These are phyloP conservation scores for Pseudocercospora vitis DNA, from an alignment of 2,329 filamentous ascomycete species.

Conservation along the genomic window DNA sequence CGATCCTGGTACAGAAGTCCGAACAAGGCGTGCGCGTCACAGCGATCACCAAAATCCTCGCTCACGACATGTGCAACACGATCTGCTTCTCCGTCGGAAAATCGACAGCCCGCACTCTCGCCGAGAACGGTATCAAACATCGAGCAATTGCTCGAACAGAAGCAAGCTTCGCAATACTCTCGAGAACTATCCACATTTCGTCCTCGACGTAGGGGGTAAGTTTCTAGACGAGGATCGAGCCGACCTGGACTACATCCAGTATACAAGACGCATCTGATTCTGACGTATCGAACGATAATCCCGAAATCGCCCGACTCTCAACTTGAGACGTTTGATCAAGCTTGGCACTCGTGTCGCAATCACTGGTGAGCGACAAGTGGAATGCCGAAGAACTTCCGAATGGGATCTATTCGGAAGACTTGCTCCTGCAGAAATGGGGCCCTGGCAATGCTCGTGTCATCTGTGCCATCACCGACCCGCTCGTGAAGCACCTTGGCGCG, in stretches of 20 bases:
- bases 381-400: slow-evolving; percentile 39
- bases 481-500: slow-evolving; percentile 47
- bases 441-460: slow-evolving; percentile 41
- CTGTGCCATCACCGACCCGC: slow-evolving; percentile 48
- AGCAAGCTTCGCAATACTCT: slow-evolving; percentile 45
- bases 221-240: slow-evolving; percentile 42
- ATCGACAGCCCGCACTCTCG: slow-evolving; percentile 35
- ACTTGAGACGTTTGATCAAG: slow-evolving; percentile 37
- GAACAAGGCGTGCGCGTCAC: slow-evolving; percentile 43
- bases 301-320: slow-evolving; percentile 40
- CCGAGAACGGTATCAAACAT: slow-evolving; percentile 42
- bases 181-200: slow-evolving; percentile 47
- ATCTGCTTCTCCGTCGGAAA: slow-evolving; percentile 46
- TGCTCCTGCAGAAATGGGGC: slow-evolving; percentile 38
- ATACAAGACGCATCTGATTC: slow-evolving; percentile 44
- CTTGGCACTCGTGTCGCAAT: slow-evolving; percentile 43
- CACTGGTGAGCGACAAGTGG: slow-evolving; percentile 46
- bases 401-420: slow-evolving; percentile 45
- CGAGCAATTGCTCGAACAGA: slow-evolving; percentile 42
- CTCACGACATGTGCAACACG: slow-evolving; percentile 39
- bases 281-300: slow-evolving; percentile 42
- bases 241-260: slow-evolving; percentile 49
- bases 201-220: slow-evolving; percentile 47
- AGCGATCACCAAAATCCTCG: slow-evolving; percentile 46
- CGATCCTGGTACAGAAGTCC: slow-evolving; percentile 45